A percentile compares a stretch with the other conserved stretches of the same genome.
Evolutionary conservation across 768 basidiomycete genomes (phyloP).

Genomic region (Trametes cubensis): DNA sequence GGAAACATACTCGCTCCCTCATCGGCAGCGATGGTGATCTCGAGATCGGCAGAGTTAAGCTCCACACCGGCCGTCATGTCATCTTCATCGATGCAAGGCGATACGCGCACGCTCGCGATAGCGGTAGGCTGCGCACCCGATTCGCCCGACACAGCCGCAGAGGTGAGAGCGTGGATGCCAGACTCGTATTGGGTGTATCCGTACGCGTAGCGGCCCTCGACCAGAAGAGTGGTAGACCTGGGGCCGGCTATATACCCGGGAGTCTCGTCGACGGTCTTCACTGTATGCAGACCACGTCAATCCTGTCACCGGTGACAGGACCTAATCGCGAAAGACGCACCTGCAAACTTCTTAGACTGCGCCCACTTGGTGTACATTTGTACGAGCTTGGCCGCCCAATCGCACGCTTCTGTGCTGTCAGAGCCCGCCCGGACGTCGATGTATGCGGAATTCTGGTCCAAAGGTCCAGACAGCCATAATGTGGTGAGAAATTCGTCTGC

Average conservation of each 20-base stretch:
- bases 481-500: slow-evolving; percentile 15
- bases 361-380: slow-evolving; percentile 30
- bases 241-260: slow-evolving; percentile 15
- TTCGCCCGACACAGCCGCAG: slow-evolving; percentile 12
- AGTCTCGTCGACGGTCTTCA: slow-evolving; percentile 20
- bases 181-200: slow-evolving; percentile 27
- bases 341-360: slow-evolving; percentile 19
- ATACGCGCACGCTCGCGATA: slow-evolving; percentile 25
- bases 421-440: slow-evolving; percentile 26
- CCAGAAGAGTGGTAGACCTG: slow-evolving; percentile 19
- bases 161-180: slow-evolving; percentile 24
- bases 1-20: slow-evolving; percentile 19
- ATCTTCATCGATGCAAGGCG: slow-evolving; percentile 24
- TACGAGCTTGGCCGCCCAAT: slow-evolving; percentile 23
- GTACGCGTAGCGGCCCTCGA: slow-evolving; percentile 23
- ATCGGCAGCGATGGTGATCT: slow-evolving; percentile 19
- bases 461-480: slow-evolving; percentile 19
- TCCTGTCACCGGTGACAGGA: background rate
- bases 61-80: slow-evolving; percentile 2
- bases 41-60: slow-evolving; percentile 19
- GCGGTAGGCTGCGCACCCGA: slow-evolving; percentile 14
- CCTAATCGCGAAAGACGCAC: background rate
- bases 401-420: slow-evolving; percentile 21
- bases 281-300: slow-evolving; percentile 1
- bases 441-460: slow-evolving; percentile 26